Evolutionary conservation across 257 asterid genomes (phyloP).

Genomic region (Gentiana macrophylla): DNA sequence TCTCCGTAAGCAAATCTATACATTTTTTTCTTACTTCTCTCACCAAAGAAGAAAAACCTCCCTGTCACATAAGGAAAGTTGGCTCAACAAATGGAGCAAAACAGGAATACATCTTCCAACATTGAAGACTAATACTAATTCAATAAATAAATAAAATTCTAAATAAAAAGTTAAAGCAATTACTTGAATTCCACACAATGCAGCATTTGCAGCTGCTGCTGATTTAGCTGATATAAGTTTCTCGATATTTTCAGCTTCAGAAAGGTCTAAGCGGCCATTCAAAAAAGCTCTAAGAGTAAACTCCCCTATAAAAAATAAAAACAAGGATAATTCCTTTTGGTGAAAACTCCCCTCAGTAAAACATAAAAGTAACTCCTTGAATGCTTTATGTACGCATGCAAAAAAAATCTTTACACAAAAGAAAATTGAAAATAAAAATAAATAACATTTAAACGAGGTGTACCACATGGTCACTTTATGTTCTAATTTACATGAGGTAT

Average conservation of each 20-base stretch:
- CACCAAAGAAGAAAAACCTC: conserved; percentile 74
- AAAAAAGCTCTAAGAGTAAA: conserved; percentile 89
- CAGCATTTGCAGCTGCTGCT: conserved; percentile 86
- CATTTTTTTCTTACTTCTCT: conserved; percentile 64
- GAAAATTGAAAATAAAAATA: too few relatives aligned
- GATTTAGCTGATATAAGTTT: conserved; percentile 79
- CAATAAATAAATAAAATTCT: background rate
- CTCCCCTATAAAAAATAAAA: conserved; percentile 47
- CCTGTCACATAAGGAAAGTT: conserved; percentile 32
- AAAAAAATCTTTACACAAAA: too few relatives aligned
- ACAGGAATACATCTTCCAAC: background rate
- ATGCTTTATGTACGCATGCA: too few relatives aligned
- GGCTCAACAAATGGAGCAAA: background rate
- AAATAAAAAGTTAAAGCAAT: background rate
- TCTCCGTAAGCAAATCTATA: conserved; percentile 90
- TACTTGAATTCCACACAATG: conserved; percentile 91
- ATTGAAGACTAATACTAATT: background rate
- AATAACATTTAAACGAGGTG: too few relatives aligned
- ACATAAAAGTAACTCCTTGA: too few relatives aligned
- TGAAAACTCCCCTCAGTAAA: too few relatives aligned
- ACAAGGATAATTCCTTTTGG: background rate
- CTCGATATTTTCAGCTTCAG: conserved; percentile 83
- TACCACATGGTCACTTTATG: too few relatives aligned
- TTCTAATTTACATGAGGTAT: too few relatives aligned
- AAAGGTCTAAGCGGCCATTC: conserved; percentile 89